Conservation (phyloP, 345 rosid genomes). For the Salix viminalis region DNA sequence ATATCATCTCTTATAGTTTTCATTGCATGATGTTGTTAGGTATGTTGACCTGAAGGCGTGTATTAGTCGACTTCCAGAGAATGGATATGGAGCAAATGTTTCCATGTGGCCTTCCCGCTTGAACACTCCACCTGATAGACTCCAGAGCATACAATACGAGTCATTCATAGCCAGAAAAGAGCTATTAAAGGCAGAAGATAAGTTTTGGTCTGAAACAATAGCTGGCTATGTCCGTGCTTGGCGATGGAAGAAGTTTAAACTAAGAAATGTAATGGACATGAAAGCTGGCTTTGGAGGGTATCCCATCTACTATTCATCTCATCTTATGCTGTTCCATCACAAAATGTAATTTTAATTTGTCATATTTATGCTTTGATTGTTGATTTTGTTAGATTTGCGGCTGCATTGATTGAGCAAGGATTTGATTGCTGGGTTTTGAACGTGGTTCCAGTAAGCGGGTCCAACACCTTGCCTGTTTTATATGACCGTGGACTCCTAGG, state of each 20-base stretch:
- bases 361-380: constrained; percentile 14
- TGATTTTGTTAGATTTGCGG: constrained; percentile 68
- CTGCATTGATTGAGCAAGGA: constrained; percentile 64
- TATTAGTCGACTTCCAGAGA: constrained; percentile 70
- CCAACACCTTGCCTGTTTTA: constrained; percentile 91
- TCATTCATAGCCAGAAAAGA: constrained; percentile 86
- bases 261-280: constrained; percentile 99
- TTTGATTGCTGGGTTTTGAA: constrained; percentile 89
- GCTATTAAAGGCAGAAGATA: constrained; percentile 79
- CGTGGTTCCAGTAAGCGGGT: constrained; percentile 82
- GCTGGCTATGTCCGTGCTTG: constrained; percentile 65
- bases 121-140: constrained; percentile 81
- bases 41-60: constrained; percentile 82
- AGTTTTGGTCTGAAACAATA: constrained; percentile 84
- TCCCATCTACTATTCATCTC: constrained; percentile 5
- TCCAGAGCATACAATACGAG: constrained; percentile 77
- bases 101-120: constrained; percentile 80
- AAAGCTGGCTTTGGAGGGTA: constrained; percentile 98
- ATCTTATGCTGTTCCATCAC: neutral
- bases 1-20: constrained; percentile 2
- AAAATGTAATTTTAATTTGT: neutral
- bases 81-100: constrained; percentile 78
- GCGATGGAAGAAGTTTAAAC: constrained; percentile 71
- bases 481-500: constrained; percentile 95
- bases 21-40: constrained; percentile 36